These are phyloP conservation scores for Knufia fluminis DNA, from an alignment of 2,329 filamentous ascomycete species.

Conservation along the genomic window DNA sequence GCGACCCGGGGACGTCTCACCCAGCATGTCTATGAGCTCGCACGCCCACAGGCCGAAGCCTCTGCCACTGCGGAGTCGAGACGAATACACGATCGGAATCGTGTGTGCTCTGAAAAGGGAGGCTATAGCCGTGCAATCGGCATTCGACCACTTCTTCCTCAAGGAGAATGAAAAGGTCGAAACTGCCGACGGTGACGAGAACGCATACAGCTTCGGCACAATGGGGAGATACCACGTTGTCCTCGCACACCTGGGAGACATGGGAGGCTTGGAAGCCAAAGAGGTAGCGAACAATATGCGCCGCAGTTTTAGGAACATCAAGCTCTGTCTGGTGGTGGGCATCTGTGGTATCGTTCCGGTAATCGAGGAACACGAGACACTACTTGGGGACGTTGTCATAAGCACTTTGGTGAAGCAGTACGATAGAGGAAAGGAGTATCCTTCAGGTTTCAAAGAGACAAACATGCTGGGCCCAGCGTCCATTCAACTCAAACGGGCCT, in stretches of 20 bases:
- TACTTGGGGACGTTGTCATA: slow-evolving; percentile 28
- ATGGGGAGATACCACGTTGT: slow-evolving; percentile 27
- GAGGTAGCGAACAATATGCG: slow-evolving; percentile 25
- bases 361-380: slow-evolving; percentile 13
- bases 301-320: slow-evolving; percentile 29
- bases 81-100: slow-evolving; percentile 4
- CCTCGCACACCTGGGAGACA: slow-evolving; percentile 24
- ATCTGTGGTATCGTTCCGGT: slow-evolving; percentile 35
- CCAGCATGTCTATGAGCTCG: not conserved
- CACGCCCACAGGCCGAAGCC: not conserved
- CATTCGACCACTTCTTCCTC: slow-evolving; percentile 15
- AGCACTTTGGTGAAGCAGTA: slow-evolving; percentile 22
- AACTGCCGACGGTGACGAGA: slow-evolving; percentile 25
- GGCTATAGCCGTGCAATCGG: slow-evolving; percentile 22
- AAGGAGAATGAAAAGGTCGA: slow-evolving; percentile 20
- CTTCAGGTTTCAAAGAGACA: slow-evolving; percentile 20
- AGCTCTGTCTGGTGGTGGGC: slow-evolving; percentile 31
- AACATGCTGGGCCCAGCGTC: slow-evolving; percentile 24
- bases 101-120: slow-evolving; percentile 17
- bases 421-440: slow-evolving; percentile 23
- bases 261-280: slow-evolving; percentile 23
- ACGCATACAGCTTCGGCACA: slow-evolving; percentile 25
- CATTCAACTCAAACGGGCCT: slow-evolving; percentile 24
- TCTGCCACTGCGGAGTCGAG: not conserved
- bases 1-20: too few relatives aligned